These are phyloP conservation scores for Cynara cardunculus DNA, from an alignment of 129 eudicot genomes.

Conservation along the genomic window DNA sequence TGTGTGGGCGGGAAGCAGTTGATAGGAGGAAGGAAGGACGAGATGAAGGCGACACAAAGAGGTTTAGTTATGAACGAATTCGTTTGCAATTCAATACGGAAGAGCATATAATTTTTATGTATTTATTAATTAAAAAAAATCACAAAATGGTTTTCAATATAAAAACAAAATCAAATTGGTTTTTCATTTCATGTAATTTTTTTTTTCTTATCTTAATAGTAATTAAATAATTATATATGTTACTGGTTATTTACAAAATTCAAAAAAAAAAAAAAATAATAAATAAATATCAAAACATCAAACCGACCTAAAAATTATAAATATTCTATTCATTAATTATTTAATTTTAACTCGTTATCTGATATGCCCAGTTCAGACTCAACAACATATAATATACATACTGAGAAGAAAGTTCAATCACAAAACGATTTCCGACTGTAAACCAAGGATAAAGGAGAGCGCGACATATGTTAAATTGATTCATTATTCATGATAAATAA, in stretches of 20 bases:
- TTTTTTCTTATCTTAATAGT: background rate
- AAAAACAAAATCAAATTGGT: background rate
- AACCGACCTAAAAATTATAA: background rate
- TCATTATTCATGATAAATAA: no score
- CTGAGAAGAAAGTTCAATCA: no score
- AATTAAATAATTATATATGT: no score
- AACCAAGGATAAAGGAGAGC: no score
- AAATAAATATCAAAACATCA: background rate
- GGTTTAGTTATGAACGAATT: background rate
- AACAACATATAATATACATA: no score
- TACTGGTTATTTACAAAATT: background rate
- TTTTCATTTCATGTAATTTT: background rate
- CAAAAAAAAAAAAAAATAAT: background rate
- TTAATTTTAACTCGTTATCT: no score
- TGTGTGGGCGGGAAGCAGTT: background rate
- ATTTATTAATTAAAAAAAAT: background rate
- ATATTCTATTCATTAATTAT: background rate
- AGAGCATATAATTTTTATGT: background rate
- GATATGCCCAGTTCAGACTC: no score
- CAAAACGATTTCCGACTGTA: no score
- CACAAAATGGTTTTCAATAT: background rate
- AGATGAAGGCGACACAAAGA: background rate
- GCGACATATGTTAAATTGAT: no score
- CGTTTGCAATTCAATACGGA: no score
- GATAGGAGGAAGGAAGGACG: background rate